phyloP scores from a whole-genome alignment of 306 rosid species.

The Vigna trinervia region DNA sequence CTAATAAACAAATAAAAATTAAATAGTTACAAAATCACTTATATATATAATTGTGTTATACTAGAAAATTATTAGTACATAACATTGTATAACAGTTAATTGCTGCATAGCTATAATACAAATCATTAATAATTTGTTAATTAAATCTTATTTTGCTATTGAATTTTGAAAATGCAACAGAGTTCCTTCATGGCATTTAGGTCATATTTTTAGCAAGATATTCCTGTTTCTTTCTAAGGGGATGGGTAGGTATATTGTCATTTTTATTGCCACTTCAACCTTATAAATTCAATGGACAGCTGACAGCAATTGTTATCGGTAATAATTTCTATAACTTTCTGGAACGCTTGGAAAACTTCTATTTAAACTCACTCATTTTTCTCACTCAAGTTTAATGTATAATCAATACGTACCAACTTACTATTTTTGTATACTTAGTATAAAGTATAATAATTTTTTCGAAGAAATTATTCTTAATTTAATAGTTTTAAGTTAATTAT shows the following conservation, averaged over 20 bases:
- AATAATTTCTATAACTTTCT: slow-evolving; percentile 16
- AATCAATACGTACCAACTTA: background rate
- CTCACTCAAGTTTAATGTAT: background rate
- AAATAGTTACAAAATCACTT: no score
- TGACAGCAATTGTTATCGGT: background rate
- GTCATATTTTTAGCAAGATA: background rate
- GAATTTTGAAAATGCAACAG: slow-evolving; percentile 7
- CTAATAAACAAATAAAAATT: no score
- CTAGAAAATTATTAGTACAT: background rate
- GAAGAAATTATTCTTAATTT: no score
- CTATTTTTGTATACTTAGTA: background rate
- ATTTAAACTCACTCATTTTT: background rate
- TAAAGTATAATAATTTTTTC: no score
- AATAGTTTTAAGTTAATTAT: no score
- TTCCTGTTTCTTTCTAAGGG: background rate
- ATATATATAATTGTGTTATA: no score
- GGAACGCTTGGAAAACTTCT: background rate
- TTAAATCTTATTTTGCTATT: background rate
- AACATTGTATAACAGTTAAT: background rate
- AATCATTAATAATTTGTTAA: background rate
- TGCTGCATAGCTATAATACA: background rate
- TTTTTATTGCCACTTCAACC: background rate
- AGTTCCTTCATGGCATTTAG: background rate
- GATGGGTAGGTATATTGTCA: background rate
- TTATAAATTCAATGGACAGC: background rate